Evolutionary conservation across 2,329 filamentous ascomycete species (phyloP), one percentile per base, ranked within the genome.

Genomic region (Nemania sp.): DNA sequence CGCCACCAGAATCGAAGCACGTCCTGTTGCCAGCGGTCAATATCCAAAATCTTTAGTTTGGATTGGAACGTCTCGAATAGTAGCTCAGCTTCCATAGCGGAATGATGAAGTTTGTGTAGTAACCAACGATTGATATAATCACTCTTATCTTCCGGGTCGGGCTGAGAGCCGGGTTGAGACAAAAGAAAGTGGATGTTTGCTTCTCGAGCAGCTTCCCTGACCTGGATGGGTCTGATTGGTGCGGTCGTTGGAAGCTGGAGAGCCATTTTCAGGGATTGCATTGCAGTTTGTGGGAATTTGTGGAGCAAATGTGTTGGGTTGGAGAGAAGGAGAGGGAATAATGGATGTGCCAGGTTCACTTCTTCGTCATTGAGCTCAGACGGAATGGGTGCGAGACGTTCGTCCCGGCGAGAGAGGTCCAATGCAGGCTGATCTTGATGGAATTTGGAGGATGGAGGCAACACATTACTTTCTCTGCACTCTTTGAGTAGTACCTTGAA

Each of bases 91-190:
- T 79, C 74, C 50, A 80, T 62, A 0, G 77, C 70, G 2, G 76
- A 79, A 12, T 71, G 68, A 30, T 78, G 74, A 34, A 83, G 70
- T 36, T 76, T 74, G 42, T 82, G 77, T 11, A 82, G 70, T 2
- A 83, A 66, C 80, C 80, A 83, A 34, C 77, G 71, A 58, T 77
- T 77, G 61, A 83, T 73, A 51, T 73, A 79, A 44, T 80, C 75
- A 1, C 65, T 67, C 57, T 74, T 77, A 59, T 73, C 70, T 2
- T 71, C 72, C 2, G 63, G 61, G 9, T 70, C 62, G 3, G 67
- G 61, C 12, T 8, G 40, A 2, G 30, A 46, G 9, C 69, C 62
- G 3, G 67, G 61, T 12, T 8, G 40, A 2, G 30, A 46, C n/a
- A 80, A 64, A 9, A 80, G 70, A 5, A 66, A 71, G 37, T 75